phyloP scores from a whole-genome alignment of 2,329 filamentous ascomycete species.

The Dryadomyces quercus-mongolicae region DNA sequence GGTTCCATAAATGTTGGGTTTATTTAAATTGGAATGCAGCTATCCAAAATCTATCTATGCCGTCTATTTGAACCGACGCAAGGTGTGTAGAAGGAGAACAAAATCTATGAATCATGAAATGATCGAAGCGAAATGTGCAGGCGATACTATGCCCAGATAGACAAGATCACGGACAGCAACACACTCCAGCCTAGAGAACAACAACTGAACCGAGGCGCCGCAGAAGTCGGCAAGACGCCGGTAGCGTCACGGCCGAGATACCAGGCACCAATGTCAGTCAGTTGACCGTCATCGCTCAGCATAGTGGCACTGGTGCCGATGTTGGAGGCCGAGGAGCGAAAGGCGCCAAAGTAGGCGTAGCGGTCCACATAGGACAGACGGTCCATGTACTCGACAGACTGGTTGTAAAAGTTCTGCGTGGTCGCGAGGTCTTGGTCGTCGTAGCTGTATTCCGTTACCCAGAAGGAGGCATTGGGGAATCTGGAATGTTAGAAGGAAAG shows the following conservation, averaged over 20 bases:
- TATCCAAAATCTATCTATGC: too few species aligned
- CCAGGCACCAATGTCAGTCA: slow-evolving; percentile 68
- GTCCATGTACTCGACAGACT: slow-evolving; percentile 55
- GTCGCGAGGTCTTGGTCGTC: slow-evolving; percentile 40
- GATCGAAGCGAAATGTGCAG: too few species aligned
- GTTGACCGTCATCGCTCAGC: slow-evolving; percentile 51
- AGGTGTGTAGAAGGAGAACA: not conserved
- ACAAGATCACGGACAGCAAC: not conserved
- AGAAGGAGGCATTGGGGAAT: slow-evolving; percentile 51
- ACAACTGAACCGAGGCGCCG: not conserved
- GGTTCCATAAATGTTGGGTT: not conserved
- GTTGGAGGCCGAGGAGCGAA: slow-evolving; percentile 57
- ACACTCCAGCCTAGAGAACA: not conserved
- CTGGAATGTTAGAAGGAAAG: slow-evolving; percentile 19
- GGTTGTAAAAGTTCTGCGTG: slow-evolving; percentile 58
- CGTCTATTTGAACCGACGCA: too few species aligned
- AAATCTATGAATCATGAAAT: not conserved
- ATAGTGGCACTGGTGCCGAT: slow-evolving; percentile 63
- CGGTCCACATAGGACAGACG: slow-evolving; percentile 46
- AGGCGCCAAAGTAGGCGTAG: slow-evolving; percentile 68
- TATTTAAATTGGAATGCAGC: too few species aligned
- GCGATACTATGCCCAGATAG: too few species aligned
- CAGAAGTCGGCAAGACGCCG: slow-evolving; percentile 25
- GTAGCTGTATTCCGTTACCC: slow-evolving; percentile 69
- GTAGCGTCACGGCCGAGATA: slow-evolving; percentile 51